Percentiles rank a stretch among this genome's conserved stretches.
phyloP scores from a whole-genome alignment of 2,329 filamentous ascomycete genomes.

The Aspergillus fijiensis region DNA sequence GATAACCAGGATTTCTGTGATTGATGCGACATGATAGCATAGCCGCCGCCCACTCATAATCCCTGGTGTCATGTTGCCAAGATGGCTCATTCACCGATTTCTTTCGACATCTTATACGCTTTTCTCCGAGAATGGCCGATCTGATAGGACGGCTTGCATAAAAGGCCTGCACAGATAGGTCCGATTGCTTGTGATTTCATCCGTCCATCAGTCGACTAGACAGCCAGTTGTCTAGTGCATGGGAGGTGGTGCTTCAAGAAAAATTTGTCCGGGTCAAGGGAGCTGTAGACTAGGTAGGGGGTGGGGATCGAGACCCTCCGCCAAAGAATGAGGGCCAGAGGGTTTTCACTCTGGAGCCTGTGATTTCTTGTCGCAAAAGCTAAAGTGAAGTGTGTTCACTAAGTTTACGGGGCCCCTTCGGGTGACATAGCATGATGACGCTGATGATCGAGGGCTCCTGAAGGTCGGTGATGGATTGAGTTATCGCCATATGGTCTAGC shows the following conservation, averaged over 20 bases:
- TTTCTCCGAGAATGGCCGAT: background rate
- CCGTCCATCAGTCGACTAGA: background rate
- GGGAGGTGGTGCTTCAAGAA: slow-evolving; percentile 5
- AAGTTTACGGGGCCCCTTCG: background rate
- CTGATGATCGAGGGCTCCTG: background rate
- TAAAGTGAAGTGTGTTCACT: background rate
- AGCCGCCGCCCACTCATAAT: background rate
- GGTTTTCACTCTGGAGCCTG: background rate
- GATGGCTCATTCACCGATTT: slow-evolving; percentile 8
- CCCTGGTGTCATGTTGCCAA: slow-evolving; percentile 7
- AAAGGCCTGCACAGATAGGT: background rate
- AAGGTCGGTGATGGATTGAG: background rate
- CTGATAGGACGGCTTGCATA: slow-evolving; percentile 4
- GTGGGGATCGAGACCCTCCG: slow-evolving; percentile 1
- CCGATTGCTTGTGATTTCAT: slow-evolving; percentile 2
- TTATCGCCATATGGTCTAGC: background rate
- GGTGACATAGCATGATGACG: background rate
- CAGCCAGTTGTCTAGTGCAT: slow-evolving; percentile 9
- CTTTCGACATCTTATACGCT: slow-evolving; percentile 11
- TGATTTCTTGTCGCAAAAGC: slow-evolving; percentile 5
- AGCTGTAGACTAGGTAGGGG: background rate
- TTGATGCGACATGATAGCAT: background rate
- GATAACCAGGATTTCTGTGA: slow-evolving; percentile 6
- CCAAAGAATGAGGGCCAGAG: slow-evolving; percentile 3
- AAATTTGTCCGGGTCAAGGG: background rate